Evolutionary conservation across 2,329 filamentous ascomycete genomes (phyloP), one percentile per base, ranked within the genome.

Genomic region (Aschersonia sp.): DNA sequence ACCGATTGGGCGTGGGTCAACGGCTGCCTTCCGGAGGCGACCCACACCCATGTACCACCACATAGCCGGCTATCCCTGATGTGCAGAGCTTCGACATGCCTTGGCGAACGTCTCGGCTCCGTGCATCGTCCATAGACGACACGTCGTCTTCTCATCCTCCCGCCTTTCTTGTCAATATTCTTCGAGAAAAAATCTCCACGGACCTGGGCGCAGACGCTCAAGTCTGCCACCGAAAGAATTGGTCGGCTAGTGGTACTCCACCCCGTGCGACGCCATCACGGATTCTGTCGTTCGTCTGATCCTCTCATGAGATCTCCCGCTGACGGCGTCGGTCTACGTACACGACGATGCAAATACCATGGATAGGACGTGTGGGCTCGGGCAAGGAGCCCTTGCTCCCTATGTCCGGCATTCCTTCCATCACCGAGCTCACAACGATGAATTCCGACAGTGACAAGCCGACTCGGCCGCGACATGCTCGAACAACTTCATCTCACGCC

Each of bases 401-500:
- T 20, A 61, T 59, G 38, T 52, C 63, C 40, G 59, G 55, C 47
- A 55, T 61, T 47, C 65, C 65, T 20, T 58, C 56, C 51, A 65
- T 66, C 47, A 58, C 57, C 1, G 58, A 57, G 31, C 54, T 56
- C 40, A 48, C 55, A 29, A 40, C 38, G n/a, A 9, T 50, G n/a
- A 45, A 64, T 41, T 49, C 52, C 29, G 56, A 61, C 12, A 43
- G 48, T 41, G 59, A 65, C 41, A 56, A 51, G 44, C 52, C 55
- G 4, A 55, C 57, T 43, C 59, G 60, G 40, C 53, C 58, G 46
- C 60, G 64, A 30, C 69, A 72, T 61, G 58, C 58, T 45, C 66
- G 74, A 50, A 73, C 72, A 5, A 75, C 73, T 5, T 77, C 75
- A 41, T 69, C 73, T 42, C 72, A 77, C 58, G 76, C 75, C 54